Conservation (phyloP, 352 stramenopile genomes). For the Pythium coloratum region DNA sequence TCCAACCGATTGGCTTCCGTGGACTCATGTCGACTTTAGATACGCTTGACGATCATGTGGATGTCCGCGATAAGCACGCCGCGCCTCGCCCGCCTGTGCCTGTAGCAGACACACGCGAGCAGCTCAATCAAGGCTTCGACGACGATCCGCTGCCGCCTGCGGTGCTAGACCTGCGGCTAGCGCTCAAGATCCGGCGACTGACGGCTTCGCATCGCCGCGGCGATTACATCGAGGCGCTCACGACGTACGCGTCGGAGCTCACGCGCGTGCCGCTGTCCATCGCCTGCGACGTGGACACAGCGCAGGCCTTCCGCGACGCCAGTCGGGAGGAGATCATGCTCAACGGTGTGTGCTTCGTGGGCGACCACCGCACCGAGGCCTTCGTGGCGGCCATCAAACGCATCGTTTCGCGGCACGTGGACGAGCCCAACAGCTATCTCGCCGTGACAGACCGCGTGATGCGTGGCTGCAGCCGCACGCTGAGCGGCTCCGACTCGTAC, state of each 20-base stretch:
- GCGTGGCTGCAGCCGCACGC: slow-evolving; percentile 69
- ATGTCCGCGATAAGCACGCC: neutral
- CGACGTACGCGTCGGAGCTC: slow-evolving; percentile 31
- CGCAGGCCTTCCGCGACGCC: slow-evolving; percentile 67
- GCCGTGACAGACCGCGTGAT: slow-evolving; percentile 63
- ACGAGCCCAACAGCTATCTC: slow-evolving; percentile 45
- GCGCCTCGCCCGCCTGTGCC: neutral
- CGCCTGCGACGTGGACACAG: slow-evolving; percentile 65
- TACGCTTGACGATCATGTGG: neutral
- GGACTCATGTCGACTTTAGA: neutral
- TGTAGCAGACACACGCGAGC: neutral
- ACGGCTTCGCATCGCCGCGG: slow-evolving; percentile 43
- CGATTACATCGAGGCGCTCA: slow-evolving; percentile 57
- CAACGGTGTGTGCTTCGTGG: slow-evolving; percentile 75
- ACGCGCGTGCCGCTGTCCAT: slow-evolving; percentile 49
- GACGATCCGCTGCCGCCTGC: neutral
- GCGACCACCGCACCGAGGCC: slow-evolving; percentile 65
- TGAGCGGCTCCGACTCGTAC: slow-evolving; percentile 75
- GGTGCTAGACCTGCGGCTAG: slow-evolving; percentile 49
- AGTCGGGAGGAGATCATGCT: slow-evolving; percentile 72
- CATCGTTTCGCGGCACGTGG: slow-evolving; percentile 53
- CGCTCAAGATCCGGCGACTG: slow-evolving; percentile 37
- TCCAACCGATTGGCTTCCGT: neutral
- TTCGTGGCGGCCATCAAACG: slow-evolving; percentile 77
- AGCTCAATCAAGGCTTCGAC: slow-evolving; percentile 1